Percentiles rank a stretch among this genome's conserved stretches.
phyloP scores from a whole-genome alignment of 2,329 filamentous ascomycete genomes.

The Reticulascus tulasneorum region DNA sequence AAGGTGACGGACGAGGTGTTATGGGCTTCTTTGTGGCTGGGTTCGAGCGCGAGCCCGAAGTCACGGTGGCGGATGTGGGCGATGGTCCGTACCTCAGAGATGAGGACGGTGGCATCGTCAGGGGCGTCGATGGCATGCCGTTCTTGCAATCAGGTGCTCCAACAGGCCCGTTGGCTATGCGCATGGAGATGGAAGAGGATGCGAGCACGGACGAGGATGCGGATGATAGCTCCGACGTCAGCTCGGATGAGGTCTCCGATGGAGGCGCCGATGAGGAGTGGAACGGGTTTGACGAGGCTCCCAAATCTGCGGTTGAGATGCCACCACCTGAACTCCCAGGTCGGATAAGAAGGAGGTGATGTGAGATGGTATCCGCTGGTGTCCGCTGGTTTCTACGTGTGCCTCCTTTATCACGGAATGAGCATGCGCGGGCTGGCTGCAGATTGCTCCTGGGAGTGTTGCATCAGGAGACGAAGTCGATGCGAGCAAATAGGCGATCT shows the following conservation, averaged over 20 bases:
- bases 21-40: constrained; percentile 97
- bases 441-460: too few species aligned
- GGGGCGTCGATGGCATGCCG: constrained; percentile 35
- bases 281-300: constrained; percentile 17
- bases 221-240: constrained; percentile 5
- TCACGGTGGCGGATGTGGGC: constrained; percentile 15
- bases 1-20: constrained; percentile 75
- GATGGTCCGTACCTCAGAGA: constrained; percentile 53
- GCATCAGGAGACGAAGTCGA: too few species aligned
- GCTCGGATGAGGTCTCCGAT: constrained; percentile 17
- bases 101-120: constrained; percentile 48
- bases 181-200: constrained; percentile 16
- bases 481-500: too few species aligned
- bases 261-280: constrained; percentile 30
- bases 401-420: too few species aligned
- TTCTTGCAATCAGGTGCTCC: constrained; percentile 31
- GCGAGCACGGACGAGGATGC: constrained; percentile 13
- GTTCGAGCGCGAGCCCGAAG: constrained; percentile 62
- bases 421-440: too few species aligned
- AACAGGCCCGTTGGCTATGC: constrained; percentile 25
- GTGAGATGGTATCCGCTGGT: too few species aligned
- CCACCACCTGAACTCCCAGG: too few species aligned
- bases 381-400: too few species aligned
- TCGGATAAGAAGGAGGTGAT: too few species aligned
- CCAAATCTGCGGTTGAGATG: too few species aligned